These are phyloP conservation scores for Ascobolus immersus DNA, from an alignment of 495 filamentous ascomycete species.

Conservation along the genomic window DNA sequence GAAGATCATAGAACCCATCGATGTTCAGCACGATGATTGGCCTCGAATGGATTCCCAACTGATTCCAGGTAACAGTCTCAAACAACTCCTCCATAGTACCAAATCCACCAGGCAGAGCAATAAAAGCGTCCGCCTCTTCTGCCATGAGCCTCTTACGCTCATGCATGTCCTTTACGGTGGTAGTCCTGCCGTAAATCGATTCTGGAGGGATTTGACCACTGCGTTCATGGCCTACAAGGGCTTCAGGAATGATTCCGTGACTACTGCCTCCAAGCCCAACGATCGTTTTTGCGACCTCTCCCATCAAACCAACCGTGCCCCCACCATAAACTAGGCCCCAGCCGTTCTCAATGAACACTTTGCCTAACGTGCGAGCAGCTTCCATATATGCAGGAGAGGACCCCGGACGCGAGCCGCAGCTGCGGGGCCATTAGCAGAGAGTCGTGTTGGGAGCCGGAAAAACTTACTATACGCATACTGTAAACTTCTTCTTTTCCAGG, in stretches of 20 bases:
- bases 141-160: slow-evolving; percentile 85
- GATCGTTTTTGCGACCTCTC: slow-evolving; percentile 67
- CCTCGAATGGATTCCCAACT: slow-evolving; percentile 70
- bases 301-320: slow-evolving; percentile 86
- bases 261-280: slow-evolving; percentile 57
- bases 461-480: slow-evolving; percentile 57
- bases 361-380: slow-evolving; percentile 54
- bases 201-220: slow-evolving; percentile 34
- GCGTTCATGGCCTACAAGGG: slow-evolving; percentile 61
- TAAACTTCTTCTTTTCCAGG: slow-evolving; percentile 5
- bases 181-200: slow-evolving; percentile 52
- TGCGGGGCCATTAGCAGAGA: neutral
- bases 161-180: slow-evolving; percentile 84
- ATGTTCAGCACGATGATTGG: slow-evolving; percentile 65
- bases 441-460: slow-evolving; percentile 17
- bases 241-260: slow-evolving; percentile 74
- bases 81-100: slow-evolving; percentile 92
- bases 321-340: slow-evolving; percentile 80
- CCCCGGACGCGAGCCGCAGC: slow-evolving; percentile 29
- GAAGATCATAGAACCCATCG: slow-evolving; percentile 71
- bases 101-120: slow-evolving; percentile 72
- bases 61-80: slow-evolving; percentile 94
- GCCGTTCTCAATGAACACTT: slow-evolving; percentile 42
- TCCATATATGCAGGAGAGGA: slow-evolving; percentile 39
- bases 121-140: slow-evolving; percentile 65